These are phyloP conservation scores for Jackrogersella minutella DNA, from an alignment of 495 filamentous ascomycete species.

Conservation along the genomic window DNA sequence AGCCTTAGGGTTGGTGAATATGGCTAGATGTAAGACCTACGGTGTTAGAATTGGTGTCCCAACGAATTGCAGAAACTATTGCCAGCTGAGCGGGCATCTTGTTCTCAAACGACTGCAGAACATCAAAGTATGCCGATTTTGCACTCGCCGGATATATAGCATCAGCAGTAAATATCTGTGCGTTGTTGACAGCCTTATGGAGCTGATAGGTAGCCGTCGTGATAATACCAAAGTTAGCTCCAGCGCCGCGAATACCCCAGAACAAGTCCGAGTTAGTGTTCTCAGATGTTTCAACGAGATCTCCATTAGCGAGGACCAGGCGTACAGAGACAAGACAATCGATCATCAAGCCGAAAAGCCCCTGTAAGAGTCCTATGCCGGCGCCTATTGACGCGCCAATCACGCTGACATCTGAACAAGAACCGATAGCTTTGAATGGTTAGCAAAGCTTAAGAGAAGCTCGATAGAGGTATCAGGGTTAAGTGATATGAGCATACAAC, in stretches of 20 bases:
- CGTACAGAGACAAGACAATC: slow-evolving; percentile 47
- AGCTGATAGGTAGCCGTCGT: slow-evolving; percentile 49
- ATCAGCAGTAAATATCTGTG: slow-evolving; percentile 43
- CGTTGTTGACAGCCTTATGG: slow-evolving; percentile 36
- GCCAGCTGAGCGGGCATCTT: slow-evolving; percentile 37
- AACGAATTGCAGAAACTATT: not conserved
- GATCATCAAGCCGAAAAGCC: slow-evolving; percentile 47
- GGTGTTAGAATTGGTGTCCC: slow-evolving; percentile 8
- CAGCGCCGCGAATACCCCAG: slow-evolving; percentile 56
- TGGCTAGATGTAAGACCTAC: slow-evolving; percentile 3
- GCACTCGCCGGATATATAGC: slow-evolving; percentile 33
- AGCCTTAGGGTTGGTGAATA: slow-evolving; percentile 3
- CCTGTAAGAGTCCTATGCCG: slow-evolving; percentile 49
- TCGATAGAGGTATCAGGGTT: not conserved
- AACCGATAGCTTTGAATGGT: slow-evolving; percentile 6
- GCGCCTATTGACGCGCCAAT: slow-evolving; percentile 52
- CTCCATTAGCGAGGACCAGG: slow-evolving; percentile 47
- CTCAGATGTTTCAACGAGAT: slow-evolving; percentile 45
- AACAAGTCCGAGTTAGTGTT: slow-evolving; percentile 55
- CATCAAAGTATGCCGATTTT: slow-evolving; percentile 37
- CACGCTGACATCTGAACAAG: slow-evolving; percentile 43
- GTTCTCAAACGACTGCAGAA: slow-evolving; percentile 39
- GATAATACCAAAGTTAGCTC: slow-evolving; percentile 60
- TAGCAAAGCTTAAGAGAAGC: not conserved
- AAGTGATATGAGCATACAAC: too few species aligned